A percentile compares a stretch with the other conserved stretches of the same genome.
phyloP scores from a whole-genome alignment of 2,329 filamentous ascomycete species.

The Neospermospora avenae region DNA sequence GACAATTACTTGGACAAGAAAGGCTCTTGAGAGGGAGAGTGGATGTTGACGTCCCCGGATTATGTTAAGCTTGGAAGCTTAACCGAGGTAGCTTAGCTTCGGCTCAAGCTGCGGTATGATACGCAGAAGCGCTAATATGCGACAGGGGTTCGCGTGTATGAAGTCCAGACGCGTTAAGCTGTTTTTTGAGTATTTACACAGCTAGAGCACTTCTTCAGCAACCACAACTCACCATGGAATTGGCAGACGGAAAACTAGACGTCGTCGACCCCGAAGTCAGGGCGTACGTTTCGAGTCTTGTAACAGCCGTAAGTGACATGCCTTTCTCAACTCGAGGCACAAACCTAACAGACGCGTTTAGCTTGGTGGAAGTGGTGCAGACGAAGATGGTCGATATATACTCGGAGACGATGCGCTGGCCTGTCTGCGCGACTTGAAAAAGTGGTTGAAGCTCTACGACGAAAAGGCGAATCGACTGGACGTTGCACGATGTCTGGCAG shows the following conservation, averaged over 20 bases:
- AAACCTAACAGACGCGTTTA: conserved; percentile 40
- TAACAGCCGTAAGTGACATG: conserved; percentile 62
- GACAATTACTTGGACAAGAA: neutral
- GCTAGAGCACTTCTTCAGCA: neutral
- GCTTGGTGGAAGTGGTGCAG: conserved; percentile 80
- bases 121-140: neutral
- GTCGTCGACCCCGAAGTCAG: conserved; percentile 88
- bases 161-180: conserved; percentile 8
- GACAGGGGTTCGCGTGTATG: conserved; percentile 20
- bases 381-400: conserved; percentile 78
- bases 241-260: conserved; percentile 49
- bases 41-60: conserved; percentile 16
- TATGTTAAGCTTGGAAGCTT: conserved; percentile 18
- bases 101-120: conserved; percentile 10
- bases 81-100: conserved; percentile 17
- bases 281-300: conserved; percentile 88
- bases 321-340: conserved; percentile 6
- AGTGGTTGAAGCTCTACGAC: conserved; percentile 94
- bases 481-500: conserved; percentile 86
- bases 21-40: neutral
- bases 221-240: conserved; percentile 47
- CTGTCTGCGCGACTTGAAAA: conserved; percentile 87
- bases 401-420: conserved; percentile 92
- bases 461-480: conserved; percentile 92
- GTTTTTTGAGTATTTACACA: conserved; percentile 1